Evolutionary conservation across 495 filamentous ascomycete genomes (phyloP).

Genomic region (Hypoxylon lenormandii): DNA sequence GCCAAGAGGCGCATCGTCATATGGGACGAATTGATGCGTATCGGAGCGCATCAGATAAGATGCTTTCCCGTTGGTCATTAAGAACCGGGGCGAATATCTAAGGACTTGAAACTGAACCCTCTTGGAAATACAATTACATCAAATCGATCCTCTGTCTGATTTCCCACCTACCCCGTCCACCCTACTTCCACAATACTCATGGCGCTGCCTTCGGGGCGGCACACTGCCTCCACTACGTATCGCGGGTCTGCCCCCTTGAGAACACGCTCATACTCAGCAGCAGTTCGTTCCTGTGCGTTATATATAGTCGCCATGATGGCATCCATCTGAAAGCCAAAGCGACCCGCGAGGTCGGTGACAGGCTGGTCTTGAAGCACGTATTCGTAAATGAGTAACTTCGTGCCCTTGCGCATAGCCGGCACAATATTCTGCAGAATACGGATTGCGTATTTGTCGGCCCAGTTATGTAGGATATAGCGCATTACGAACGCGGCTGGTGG

Average conservation of each 20-base stretch:
- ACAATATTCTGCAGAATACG: constrained; percentile 57
- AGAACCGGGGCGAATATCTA: neutral
- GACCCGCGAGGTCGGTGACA: constrained; percentile 11
- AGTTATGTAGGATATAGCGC: constrained; percentile 64
- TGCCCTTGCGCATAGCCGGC: constrained; percentile 34
- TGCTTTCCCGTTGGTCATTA: too few relatives aligned
- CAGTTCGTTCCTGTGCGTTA: constrained; percentile 16
- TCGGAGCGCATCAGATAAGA: too few relatives aligned
- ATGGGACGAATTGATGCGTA: too few relatives aligned
- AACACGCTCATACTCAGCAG: constrained; percentile 6
- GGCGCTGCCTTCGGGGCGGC: constrained; percentile 9
- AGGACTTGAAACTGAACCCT: neutral
- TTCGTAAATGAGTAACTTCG: constrained; percentile 15
- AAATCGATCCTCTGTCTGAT: neutral
- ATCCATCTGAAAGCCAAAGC: constrained; percentile 19
- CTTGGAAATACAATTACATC: neutral
- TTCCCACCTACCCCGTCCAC: constrained; percentile 9
- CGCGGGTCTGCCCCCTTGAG: constrained; percentile 16
- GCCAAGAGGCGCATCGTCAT: too few relatives aligned
- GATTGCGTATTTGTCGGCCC: constrained; percentile 54
- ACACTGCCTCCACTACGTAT: constrained; percentile 14
- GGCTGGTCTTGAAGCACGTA: constrained; percentile 10
- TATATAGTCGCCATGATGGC: constrained; percentile 9
- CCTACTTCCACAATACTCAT: constrained; percentile 12
- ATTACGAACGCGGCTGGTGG: constrained; percentile 63